Evolutionary conservation across 108 stramenopile genomes (phyloP).

Genomic region (Nannochloropsis gaditana): DNA sequence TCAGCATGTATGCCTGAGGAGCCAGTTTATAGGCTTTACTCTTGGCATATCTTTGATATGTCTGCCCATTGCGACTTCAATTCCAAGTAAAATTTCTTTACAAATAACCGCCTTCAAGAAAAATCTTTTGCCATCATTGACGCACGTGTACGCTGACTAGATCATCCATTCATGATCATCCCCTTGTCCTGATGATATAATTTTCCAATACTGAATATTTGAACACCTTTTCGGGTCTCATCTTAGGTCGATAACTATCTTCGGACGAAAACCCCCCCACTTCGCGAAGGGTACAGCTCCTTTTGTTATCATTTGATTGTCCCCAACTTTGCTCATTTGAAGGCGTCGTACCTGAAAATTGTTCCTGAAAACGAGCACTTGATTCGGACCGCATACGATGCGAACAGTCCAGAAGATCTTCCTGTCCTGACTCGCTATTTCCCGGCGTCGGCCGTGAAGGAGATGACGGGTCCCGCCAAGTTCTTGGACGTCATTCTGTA

Average conservation of each 20-base stretch:
- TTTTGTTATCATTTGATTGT: conserved; percentile 98
- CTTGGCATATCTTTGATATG: too few relatives aligned
- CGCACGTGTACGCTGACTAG: too few relatives aligned
- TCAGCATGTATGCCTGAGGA: too few relatives aligned
- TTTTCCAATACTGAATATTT: too few relatives aligned
- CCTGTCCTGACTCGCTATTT: conserved; percentile 50
- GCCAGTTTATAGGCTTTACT: too few relatives aligned
- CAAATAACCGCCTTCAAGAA: too few relatives aligned
- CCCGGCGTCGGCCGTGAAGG: conserved; percentile 22
- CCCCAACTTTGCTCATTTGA: conserved; percentile 50
- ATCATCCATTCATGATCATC: too few relatives aligned
- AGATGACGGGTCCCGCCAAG: conserved; percentile 35
- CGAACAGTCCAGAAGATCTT: conserved; percentile 43
- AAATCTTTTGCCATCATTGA: too few relatives aligned
- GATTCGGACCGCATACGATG: conserved; percentile 50
- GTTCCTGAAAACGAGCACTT: conserved; percentile 44
- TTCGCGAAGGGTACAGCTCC: conserved; percentile 68
- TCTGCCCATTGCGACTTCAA: too few relatives aligned
- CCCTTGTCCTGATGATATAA: too few relatives aligned
- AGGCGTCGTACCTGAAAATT: conserved; percentile 38
- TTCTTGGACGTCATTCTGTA: conserved; percentile 56
- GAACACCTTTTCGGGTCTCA: too few relatives aligned
- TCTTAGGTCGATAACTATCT: neutral
- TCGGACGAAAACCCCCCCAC: neutral
- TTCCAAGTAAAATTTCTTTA: too few relatives aligned